Percentiles rank a stretch among this genome's conserved stretches.
These are phyloP conservation scores for Cryphonectria parasitica DNA, from an alignment of 2,329 filamentous ascomycete species.

Conservation along the genomic window DNA sequence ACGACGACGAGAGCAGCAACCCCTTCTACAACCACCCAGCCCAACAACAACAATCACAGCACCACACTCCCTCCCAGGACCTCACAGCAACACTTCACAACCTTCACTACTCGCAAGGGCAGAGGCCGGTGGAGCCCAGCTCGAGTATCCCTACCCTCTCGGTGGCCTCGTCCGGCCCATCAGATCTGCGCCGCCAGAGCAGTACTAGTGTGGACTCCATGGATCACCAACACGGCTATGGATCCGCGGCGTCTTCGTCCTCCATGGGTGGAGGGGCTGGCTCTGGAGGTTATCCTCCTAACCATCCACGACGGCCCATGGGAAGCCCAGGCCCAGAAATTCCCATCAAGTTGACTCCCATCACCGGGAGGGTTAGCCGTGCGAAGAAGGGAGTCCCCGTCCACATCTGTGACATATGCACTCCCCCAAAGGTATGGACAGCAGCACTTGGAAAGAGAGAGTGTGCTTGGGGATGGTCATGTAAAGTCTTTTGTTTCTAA, in stretches of 20 bases:
- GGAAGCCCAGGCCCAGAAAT: constrained; percentile 42
- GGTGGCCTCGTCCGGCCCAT: constrained; percentile 35
- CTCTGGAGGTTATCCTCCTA: constrained; percentile 28
- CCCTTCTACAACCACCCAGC: constrained; percentile 33
- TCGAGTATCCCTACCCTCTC: constrained; percentile 27
- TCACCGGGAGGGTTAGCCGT: constrained; percentile 60
- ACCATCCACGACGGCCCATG: constrained; percentile 47
- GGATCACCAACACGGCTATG: constrained; percentile 46
- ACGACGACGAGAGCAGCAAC: constrained; percentile 21
- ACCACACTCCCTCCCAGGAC: neutral
- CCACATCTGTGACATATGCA: constrained; percentile 57
- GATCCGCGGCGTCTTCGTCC: constrained; percentile 39
- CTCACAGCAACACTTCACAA: constrained; percentile 20
- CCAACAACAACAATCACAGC: neutral
- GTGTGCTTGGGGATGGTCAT: neutral
- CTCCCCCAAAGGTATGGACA: constrained; percentile 53
- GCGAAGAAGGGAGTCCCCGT: constrained; percentile 64
- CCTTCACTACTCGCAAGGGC: constrained; percentile 7
- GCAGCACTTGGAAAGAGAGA: neutral
- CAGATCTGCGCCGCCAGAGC: constrained; percentile 45
- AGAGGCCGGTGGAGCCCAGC: constrained; percentile 33
- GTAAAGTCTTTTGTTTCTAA: neutral
- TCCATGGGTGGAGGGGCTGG: constrained; percentile 37
- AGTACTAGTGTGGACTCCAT: constrained; percentile 54
- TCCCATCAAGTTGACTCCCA: constrained; percentile 57